These are phyloP conservation scores for Citrus hindsii DNA, from an alignment of 345 rosid species.

Conservation along the genomic window DNA sequence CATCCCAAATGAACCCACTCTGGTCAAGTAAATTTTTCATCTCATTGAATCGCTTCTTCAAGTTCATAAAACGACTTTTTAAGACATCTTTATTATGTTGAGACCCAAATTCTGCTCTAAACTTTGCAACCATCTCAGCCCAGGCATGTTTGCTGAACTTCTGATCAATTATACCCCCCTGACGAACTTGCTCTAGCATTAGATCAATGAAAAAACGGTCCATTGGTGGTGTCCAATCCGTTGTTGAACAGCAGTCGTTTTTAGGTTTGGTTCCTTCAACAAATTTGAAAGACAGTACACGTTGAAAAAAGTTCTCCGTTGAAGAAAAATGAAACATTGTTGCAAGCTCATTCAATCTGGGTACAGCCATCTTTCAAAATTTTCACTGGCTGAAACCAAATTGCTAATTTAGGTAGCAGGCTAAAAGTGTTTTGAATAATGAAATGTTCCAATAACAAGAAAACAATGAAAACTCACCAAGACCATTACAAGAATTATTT, in stretches of 20 bases:
- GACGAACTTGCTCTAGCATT: conserved; percentile 43
- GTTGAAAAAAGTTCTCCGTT: neutral
- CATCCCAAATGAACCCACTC: conserved; percentile 30
- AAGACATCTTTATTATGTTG: conserved; percentile 36
- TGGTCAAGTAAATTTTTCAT: conserved; percentile 24
- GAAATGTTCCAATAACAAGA: neutral
- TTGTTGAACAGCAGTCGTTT: conserved; percentile 20
- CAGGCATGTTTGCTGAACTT: conserved; percentile 39
- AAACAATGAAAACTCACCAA: conserved; percentile 16
- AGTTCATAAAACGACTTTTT: conserved; percentile 30
- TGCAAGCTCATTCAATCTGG: neutral
- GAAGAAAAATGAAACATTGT: neutral
- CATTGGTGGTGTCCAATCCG: conserved; percentile 46
- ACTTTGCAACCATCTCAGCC: conserved; percentile 41
- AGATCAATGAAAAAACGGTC: conserved; percentile 50
- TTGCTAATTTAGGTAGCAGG: neutral
- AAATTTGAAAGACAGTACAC: conserved; percentile 12
- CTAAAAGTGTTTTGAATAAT: neutral
- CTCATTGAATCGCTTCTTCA: conserved; percentile 29
- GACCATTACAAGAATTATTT: conserved; percentile 25
- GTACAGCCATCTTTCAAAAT: neutral
- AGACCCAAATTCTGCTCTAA: conserved; percentile 37
- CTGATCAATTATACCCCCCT: conserved; percentile 31
- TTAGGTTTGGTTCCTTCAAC: conserved; percentile 25
- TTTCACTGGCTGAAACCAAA: neutral